Percentiles rank a stretch among this genome's conserved stretches.
Conservation (phyloP, 2,329 filamentous ascomycete species). For the Arthrocladium fulminans region DNA sequence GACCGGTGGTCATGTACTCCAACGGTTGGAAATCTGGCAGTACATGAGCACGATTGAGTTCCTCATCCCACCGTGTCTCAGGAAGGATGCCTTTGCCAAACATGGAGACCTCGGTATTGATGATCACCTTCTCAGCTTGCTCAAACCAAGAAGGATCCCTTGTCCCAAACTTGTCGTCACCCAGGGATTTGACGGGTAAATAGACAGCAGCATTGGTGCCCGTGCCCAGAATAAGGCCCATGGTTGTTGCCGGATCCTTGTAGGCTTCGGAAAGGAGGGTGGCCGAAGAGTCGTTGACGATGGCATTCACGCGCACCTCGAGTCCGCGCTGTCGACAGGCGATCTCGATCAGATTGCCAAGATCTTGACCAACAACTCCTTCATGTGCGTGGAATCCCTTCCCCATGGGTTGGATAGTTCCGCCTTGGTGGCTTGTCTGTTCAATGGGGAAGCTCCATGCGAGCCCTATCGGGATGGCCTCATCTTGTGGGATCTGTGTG, state of each 20-base stretch:
- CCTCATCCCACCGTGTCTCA: constrained; percentile 53
- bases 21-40: constrained; percentile 57
- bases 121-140: constrained; percentile 51
- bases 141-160: constrained; percentile 48
- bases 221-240: constrained; percentile 57
- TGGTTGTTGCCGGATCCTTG: constrained; percentile 49
- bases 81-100: constrained; percentile 51
- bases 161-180: constrained; percentile 46
- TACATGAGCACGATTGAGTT: constrained; percentile 48
- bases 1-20: constrained; percentile 55
- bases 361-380: constrained; percentile 50
- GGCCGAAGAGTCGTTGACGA: constrained; percentile 56
- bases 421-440: constrained; percentile 52
- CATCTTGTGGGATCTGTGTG: constrained; percentile 25
- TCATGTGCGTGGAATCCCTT: constrained; percentile 56
- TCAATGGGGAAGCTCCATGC: constrained; percentile 61
- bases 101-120: constrained; percentile 60
- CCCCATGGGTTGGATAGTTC: constrained; percentile 53
- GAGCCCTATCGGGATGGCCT: constrained; percentile 48
- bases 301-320: constrained; percentile 52
- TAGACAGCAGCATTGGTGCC: constrained; percentile 58
- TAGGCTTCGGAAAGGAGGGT: constrained; percentile 55
- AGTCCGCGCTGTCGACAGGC: constrained; percentile 48
- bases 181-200: constrained; percentile 48
- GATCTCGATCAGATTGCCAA: constrained; percentile 50